These are phyloP conservation scores for Lactifluus hygrophoroides DNA, from an alignment of 768 basidiomycete species.

Conservation along the genomic window DNA sequence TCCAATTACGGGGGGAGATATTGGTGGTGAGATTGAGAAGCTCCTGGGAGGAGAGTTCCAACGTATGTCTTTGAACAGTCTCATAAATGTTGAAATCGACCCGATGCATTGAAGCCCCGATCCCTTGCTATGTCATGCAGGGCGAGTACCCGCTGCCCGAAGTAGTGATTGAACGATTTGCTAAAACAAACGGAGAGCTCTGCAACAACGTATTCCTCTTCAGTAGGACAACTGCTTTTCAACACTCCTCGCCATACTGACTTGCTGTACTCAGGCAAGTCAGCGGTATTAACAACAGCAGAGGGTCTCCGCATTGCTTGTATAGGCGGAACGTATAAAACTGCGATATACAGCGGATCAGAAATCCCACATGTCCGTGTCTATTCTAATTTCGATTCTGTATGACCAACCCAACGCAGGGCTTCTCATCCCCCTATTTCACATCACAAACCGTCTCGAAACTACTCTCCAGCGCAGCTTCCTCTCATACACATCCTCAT, in stretches of 20 bases:
- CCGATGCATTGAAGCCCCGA: slow-evolving; percentile 46
- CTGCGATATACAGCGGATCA: slow-evolving; percentile 46
- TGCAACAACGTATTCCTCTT: slow-evolving; percentile 78
- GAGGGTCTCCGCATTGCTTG: slow-evolving; percentile 80
- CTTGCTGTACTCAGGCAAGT: slow-evolving; percentile 51
- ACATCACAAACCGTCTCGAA: slow-evolving; percentile 61
- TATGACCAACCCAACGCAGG: slow-evolving; percentile 36
- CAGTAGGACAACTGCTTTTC: slow-evolving; percentile 37
- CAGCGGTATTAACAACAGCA: slow-evolving; percentile 68
- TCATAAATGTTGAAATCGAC: neutral
- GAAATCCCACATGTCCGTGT: slow-evolving; percentile 56
- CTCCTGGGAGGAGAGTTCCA: slow-evolving; percentile 61
- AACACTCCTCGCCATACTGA: slow-evolving; percentile 1
- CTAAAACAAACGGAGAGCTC: slow-evolving; percentile 69
- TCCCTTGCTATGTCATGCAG: slow-evolving; percentile 91
- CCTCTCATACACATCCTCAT: slow-evolving; percentile 43
- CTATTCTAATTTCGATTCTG: slow-evolving; percentile 42
- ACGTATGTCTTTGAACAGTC: slow-evolving; percentile 35
- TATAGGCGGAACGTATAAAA: slow-evolving; percentile 69
- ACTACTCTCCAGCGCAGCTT: slow-evolving; percentile 60
- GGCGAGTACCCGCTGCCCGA: slow-evolving; percentile 70
- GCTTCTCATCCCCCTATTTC: slow-evolving; percentile 71
- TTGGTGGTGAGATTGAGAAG: slow-evolving; percentile 42
- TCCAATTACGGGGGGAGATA: slow-evolving; percentile 26
- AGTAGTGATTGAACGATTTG: slow-evolving; percentile 64